Evolutionary conservation across 192 early-diverging fungal genomes (phyloP), one percentile per base, ranked within the genome.

Genomic region (Gonapodya prolifera): DNA sequence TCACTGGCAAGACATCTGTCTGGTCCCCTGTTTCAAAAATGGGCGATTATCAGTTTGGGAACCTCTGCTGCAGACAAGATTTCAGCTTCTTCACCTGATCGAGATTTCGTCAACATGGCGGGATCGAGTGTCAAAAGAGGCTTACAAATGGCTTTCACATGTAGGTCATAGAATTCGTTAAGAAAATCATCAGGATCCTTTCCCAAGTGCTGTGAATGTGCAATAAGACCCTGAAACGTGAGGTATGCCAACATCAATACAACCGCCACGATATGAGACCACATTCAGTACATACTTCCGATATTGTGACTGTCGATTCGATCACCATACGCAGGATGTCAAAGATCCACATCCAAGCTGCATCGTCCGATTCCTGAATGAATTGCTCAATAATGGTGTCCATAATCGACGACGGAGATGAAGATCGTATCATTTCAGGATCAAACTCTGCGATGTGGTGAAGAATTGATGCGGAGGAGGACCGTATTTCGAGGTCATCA

Each of bases 121-220:
- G 35, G 0, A n/a, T 35, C 35, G 28, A 1, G 33, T 31, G 2
- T 31, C 33, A 86, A 77, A 34, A 98, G 77, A 0, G 93, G 93
- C 34, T 85, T 82, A n/a, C 92, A 83, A 34, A 94, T 83, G 34
- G 82, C 83, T 30, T 35, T 78, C 16, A 88, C 85, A 76, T 90
- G 90, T 0, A 83, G 80, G 28, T 90, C 87, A 83, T 96, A 97
- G 82, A 97, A 95, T 32, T 92, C 75, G 1, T 85, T 81, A 70
- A 97, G 80, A 75, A 96, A 96, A n/a, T 87, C 86, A 35, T 95
- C 90, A 1, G 85, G 82, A 13, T 93, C 91, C n/a, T n/a, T n/a
- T n/a, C n/a, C n/a, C n/a, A n/a, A n/a, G n/a, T n/a, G n/a, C n/a
- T n/a, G n/a, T n/a, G n/a, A n/a, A n/a, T n/a, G n/a, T n/a, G n/a